Conservation (phyloP, 768 basidiomycete species). For the Leccinum truebloodii region DNA sequence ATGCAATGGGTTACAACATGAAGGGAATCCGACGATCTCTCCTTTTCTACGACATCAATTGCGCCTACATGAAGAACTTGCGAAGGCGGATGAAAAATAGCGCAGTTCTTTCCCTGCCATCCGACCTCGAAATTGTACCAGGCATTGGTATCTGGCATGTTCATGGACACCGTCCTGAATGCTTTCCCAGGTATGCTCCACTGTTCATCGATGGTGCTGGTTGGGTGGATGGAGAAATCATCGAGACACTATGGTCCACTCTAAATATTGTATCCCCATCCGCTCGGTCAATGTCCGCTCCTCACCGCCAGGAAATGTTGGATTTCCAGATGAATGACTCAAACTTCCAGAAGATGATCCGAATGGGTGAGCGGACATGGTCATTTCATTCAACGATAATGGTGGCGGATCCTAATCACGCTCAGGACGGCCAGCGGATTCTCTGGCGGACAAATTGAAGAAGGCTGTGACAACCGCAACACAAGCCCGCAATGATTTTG, state of each 20-base stretch:
- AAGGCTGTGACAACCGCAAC: too few species aligned
- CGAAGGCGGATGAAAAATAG: background rate
- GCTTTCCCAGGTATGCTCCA: constrained; percentile 11
- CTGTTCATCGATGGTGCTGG: background rate
- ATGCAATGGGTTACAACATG: constrained; percentile 5
- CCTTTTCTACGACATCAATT: constrained; percentile 11
- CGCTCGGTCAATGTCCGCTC: background rate
- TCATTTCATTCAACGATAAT: background rate
- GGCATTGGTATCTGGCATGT: constrained; percentile 31
- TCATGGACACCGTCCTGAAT: constrained; percentile 26
- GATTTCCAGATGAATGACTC: constrained; percentile 14
- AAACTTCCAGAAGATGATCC: constrained; percentile 8
- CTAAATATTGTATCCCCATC: background rate
- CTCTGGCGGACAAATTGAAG: background rate
- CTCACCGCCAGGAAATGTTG: constrained; percentile 2
- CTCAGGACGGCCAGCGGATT: background rate
- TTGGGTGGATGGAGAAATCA: constrained; percentile 7
- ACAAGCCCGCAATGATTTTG: background rate
- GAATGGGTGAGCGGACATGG: background rate
- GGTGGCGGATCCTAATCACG: background rate
- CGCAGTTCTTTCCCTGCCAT: background rate
- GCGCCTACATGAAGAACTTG: constrained; percentile 11
- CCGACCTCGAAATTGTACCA: background rate
- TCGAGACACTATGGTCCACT: constrained; percentile 6
- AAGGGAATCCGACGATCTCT: fast-evolving